Evolutionary conservation across 345 rosid genomes (phyloP), one percentile per base, ranked within the genome.

Genomic region (Eucalyptus coolabah): DNA sequence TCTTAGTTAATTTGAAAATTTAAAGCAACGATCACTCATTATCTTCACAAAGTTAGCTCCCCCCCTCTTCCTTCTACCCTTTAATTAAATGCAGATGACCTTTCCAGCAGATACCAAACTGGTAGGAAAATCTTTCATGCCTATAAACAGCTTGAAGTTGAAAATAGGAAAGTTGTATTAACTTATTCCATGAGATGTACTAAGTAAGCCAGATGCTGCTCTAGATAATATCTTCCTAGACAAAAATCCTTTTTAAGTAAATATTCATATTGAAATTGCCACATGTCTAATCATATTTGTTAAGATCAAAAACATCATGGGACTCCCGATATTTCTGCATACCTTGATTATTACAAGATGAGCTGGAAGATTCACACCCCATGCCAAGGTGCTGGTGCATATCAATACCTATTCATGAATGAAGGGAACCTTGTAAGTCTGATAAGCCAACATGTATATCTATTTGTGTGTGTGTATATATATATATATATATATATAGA

Each of bases 311-410:
- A 77, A 54, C 60, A 60, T 87, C 72, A 89, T 45, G 47, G 85
- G 30, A 23, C 85, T 77, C 47, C 85, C 9, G 51, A 87, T 54
- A 72, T 50, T 91, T 86, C 60, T 21, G 30, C 91, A 89, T 89
- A 98, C 99, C 99, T 98, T 98, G 91, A 97, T 97, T 89, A 98
- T 98, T 90, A 98, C 99, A 90, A 98, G 93, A 94, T 98, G 98
- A 87, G 99, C 99, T 77, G 99, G 99, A 91, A 97, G 95, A 90
- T 98, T 98, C 90, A 98, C 99, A 86, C 99, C 99, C 99, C 99
- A 98, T 56, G 99, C 99, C 89, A 97, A 92, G 45, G 99, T 98
- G 93, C 99, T 98, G 88, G 99, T 98, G 90, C 98, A 96, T 90
- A 98, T 97, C 95, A 98, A 93, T 69, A 98, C 99, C 99, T 98